Evolutionary conservation across 768 basidiomycete genomes (phyloP).

Genomic region (Steccherinum ochraceum): DNA sequence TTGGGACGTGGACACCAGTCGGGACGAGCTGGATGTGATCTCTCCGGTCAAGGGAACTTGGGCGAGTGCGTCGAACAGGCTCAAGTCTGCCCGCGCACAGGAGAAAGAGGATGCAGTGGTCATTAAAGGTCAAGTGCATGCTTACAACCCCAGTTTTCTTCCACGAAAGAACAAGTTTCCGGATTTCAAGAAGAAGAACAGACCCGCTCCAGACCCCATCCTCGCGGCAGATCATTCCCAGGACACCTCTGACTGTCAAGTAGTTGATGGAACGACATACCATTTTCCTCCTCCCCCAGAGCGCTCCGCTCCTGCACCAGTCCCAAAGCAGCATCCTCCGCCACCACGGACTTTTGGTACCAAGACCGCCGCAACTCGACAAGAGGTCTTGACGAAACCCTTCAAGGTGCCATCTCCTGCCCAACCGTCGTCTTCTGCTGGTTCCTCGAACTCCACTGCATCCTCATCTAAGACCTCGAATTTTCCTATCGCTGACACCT

Average conservation of each 20-base stretch:
- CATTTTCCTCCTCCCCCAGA: neutral
- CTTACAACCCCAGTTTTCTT: neutral
- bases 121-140: neutral
- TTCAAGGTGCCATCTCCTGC: neutral
- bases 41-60: neutral
- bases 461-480: neutral
- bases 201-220: neutral
- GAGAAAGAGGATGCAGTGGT: neutral
- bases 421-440: neutral
- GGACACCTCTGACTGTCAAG: too few species aligned
- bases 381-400: too few species aligned
- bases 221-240: too few species aligned
- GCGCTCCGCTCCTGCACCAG: neutral
- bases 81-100: neutral
- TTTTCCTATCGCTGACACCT: neutral
- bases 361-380: neutral
- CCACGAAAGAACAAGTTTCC: neutral
- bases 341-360: constrained; percentile 6
- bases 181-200: neutral
- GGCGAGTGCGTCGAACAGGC: neutral
- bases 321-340: too few species aligned
- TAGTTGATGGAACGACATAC: too few species aligned
- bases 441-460: neutral
- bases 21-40: neutral
- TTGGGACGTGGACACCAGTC: neutral